Base-by-base conservation (phyloP, 805 yeast genomes). In the Candida rishiriensis region DNA sequence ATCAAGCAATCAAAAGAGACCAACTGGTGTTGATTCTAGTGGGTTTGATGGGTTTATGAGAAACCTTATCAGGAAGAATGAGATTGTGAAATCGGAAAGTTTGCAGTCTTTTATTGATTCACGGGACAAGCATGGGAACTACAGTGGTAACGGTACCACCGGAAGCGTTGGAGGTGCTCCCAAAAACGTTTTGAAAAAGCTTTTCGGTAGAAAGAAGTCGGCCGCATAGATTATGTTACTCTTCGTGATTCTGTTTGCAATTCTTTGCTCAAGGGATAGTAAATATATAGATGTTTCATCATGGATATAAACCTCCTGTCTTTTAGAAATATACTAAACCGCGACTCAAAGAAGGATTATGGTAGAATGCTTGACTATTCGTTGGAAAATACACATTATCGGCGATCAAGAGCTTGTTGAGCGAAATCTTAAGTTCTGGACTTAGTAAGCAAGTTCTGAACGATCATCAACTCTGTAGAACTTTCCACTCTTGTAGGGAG, bases 121-220 rank as follows among this genome's bases (percentile, higher is more conserved):
- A 7, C 26, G 26, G 26, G 38, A 40, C 7, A 46, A 39, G 14
- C 10, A 26, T n/a, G 41, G 39, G 12, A 13, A 17, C 3, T 14
- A 44, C 2, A 39, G 44, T 8, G 31, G 40, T 10, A 41, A 4
- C 9, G 33, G 14, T 13, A 13, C 33, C 14, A 13, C 10, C 10
- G 26, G 26, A 21, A 7, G 26, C 26, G 13, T 34, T n/a, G 39
- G 34, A 11, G 46, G 42, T 7, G 32, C 44, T 11, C 34, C 53
- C 10, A 47, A 47, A 41, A 54, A 47, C 34, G 49, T 50, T 17
- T 44, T 58, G 29, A 54, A 54, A 32, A 58, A 50, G 46, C 39
- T 58, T 3, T 58, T 58, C 35, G 48, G 56, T 10, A 53, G 53
- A 30, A 48, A 41, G 33, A 42, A 45, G 35, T 26, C 38, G 10